Base-by-base conservation (phyloP, 208 protist species). In the Trypanosoma avium region DNA sequence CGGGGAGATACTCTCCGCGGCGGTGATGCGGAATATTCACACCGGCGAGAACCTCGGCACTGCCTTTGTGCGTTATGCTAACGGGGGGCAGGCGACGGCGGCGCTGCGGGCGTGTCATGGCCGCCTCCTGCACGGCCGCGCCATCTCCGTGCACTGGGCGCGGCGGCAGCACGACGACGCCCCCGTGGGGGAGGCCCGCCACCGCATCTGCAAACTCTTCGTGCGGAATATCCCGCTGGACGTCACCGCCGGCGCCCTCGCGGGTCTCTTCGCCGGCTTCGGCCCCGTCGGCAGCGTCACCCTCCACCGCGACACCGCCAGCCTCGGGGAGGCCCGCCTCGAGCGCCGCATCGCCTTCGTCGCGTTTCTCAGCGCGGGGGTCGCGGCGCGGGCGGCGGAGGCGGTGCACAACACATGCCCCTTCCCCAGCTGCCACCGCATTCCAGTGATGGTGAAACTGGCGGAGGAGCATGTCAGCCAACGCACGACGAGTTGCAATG, bases 21-120 rank as follows among this genome's bases (percentile, higher is more conserved):
- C 75, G 10, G 70, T 93, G 30, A 93, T 93, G 86, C 79, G 84
- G n/a, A 75, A 94, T 68, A 94, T 94, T 55, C 84, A 94, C 75
- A 92, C 84, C 0, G 88, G 88, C 8, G 73, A 88, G 58, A 89
- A 75, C 27, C 76, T 88, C n/a, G 84, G 88, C 55, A 94, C 73
- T 12, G 88, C 81, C 0, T 94, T 94, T 81, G 85, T 94, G 54
- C 84, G 85, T 57, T 94, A 79, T 67, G 73, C 71, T 29, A 79
- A 66, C 13, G 75, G 79, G 38, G 85, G 88, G n/a, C 61, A 89
- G 53, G 88, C 88, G 13, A 57, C 61, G 10, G 26, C 56, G 2
- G 88, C 88, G 13, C 82, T 94, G 62, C 58, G 42, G 22, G 76
- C 46, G 0, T 74, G 86, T 9, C 75, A 88, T 49, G 85, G 79